Conservation (phyloP, 192 early-diverging fungal species). For the Linnemannia zychae region DNA sequence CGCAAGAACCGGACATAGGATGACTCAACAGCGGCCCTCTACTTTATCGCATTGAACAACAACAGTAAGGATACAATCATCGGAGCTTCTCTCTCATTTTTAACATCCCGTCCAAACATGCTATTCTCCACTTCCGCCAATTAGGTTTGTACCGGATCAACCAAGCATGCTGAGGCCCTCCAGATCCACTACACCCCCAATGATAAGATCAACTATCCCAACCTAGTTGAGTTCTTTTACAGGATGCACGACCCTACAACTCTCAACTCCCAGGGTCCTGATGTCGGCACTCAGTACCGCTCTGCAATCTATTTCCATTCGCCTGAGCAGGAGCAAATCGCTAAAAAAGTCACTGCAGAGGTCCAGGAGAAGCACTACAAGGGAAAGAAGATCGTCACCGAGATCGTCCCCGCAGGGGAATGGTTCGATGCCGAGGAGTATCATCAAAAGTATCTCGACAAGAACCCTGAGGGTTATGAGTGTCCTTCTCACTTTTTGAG, state of each 20-base stretch:
- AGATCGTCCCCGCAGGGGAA: slow-evolving; percentile 74
- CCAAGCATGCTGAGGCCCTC: slow-evolving; percentile 88
- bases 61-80: neutral
- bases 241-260: slow-evolving; percentile 91
- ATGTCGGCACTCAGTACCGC: slow-evolving; percentile 90
- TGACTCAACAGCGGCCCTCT: neutral
- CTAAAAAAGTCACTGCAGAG: slow-evolving; percentile 78
- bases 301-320: slow-evolving; percentile 89
- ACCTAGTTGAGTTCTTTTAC: slow-evolving; percentile 87
- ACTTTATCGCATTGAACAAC: neutral
- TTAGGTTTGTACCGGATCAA: slow-evolving; percentile 78
- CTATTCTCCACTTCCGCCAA: too few species aligned
- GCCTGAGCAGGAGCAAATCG: slow-evolving; percentile 77
- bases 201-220: slow-evolving; percentile 75
- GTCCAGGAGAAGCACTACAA: slow-evolving; percentile 74
- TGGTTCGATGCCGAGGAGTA: slow-evolving; percentile 90
- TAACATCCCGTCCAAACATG: neutral
- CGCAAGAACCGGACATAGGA: neutral
- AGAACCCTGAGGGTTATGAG: slow-evolving; percentile 85
- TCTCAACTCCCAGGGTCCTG: slow-evolving; percentile 85
- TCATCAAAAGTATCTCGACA: slow-evolving; percentile 83
- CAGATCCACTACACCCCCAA: slow-evolving; percentile 82
- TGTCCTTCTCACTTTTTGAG: slow-evolving; percentile 55
- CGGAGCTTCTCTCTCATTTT: neutral
- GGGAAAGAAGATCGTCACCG: slow-evolving; percentile 71